Base-by-base conservation (phyloP, 2,329 filamentous ascomycete species). In the Clarireedia hainanense region DNA sequence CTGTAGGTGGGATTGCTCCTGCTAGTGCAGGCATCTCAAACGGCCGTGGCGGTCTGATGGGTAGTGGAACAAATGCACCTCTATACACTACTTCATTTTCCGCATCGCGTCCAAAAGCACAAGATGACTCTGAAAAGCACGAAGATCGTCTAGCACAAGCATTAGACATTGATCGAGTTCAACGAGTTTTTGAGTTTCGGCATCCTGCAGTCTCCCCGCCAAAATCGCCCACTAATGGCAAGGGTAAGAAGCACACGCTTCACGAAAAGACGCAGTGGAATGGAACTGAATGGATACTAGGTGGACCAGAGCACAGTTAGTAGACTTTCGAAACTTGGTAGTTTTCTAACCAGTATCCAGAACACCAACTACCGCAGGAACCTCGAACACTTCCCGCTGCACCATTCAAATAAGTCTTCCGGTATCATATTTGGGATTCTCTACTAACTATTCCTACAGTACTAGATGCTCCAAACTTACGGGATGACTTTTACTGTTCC, bases 401-500 rank as follows among this genome's bases (percentile, higher is more conserved):
- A 17, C 89, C 91, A 5, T 95, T 95, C 73, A 88, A 88, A 84
- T 86, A 76, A 69, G 79, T 73, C 49, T 46, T 10, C 2, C 20
- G 30, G 30, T 34, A 26, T 20, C 4, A 10, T 23, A 27, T 40
- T 30, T n/a, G 27, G 12, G 27, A 17, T 15, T 12, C 47, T 54
- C 30, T 53, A 45, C 68, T 78, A 55, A 77, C 65, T 57, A 15
- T 2, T n/a, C 15, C 9, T 60, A 87, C 84, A 73, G 88, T 96
- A 6, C 78, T 99, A 5, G 90, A 96, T 72, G 92, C 92, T 7
- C 91, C 91, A 2, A 82, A 84, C 51, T 76, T 97, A n/a, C 84
- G 90, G 56, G 91, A 97, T 65, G 92, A 99, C 70, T 99, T 91
- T 69, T 99, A 99, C 69, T 96, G 91, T 72, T 94, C 91, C 0